Base-by-base conservation (phyloP, 176 grass and related monocot species). In the Avena eriantha region DNA sequence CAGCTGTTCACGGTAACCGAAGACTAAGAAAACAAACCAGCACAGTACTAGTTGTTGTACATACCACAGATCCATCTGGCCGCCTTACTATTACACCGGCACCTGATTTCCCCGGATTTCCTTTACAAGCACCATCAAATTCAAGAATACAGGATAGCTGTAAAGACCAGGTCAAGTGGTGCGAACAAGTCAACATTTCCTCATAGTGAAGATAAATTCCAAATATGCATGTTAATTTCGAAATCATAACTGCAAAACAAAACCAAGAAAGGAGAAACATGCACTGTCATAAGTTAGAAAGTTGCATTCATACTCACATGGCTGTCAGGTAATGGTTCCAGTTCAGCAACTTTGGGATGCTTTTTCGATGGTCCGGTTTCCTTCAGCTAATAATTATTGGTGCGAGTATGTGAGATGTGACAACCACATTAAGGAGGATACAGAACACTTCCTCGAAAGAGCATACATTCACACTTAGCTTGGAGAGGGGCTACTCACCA, bases 141-240 rank as follows among this genome's bases (percentile, higher is more conserved):
- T 98, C 90, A 83, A 98, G 82, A 89, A 96, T 86, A 76, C 93
- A 98, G 41, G 96, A 92, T 12, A 87, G 86, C 93, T 98, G 78
- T 54, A 89, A 51, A 45, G 36, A 67, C 29, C 10, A 84, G 59
- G 77, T 49, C 72, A 35, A 9, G 31, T 41, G 29, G 23, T 90
- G 48, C 77, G 88, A 69, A 45, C 23, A 78, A 47, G 46, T 78
- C 56, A 77, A 69, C 46, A 60, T 82, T 82, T 73, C 71, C 51
- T 61, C 3, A 29, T 64, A 64, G 33, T 35, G 24, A 73, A 82
- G 61, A 82, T 19, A 70, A 81, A 41, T 39, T 9, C 3, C 11
- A 86, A 82, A 78, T 49, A 24, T 55, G 34, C 22, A 83, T 73
- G 43, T 13, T 69, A 63, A 59, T 33, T 67, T 33, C 9, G 36